phyloP scores from a whole-genome alignment of 305 asterid genomes.

The Nicotiana rustica region DNA sequence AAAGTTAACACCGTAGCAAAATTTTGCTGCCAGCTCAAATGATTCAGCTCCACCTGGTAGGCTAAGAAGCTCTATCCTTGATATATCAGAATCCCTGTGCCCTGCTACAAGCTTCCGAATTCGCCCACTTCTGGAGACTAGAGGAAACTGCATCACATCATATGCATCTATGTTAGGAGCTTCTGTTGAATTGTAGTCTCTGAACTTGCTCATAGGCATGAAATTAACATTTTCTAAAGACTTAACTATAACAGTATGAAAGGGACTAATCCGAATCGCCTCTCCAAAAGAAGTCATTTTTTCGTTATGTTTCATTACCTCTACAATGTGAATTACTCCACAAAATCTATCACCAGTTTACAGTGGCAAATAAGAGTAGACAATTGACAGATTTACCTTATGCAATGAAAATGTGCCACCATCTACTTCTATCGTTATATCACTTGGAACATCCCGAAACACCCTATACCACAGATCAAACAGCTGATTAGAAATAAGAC shows the following conservation, averaged over 20 bases:
- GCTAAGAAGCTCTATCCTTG: conserved; percentile 68
- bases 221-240: not conserved
- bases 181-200: not conserved
- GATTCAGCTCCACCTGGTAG: conserved; percentile 81
- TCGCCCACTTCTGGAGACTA: conserved; percentile 91
- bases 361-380: not conserved
- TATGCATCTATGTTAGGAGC: conserved; percentile 23
- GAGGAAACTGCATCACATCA: conserved; percentile 75
- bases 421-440: conserved; percentile 72
- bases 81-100: conserved; percentile 67
- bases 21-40: conserved; percentile 81
- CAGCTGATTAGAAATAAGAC: conserved; percentile 19
- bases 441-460: conserved; percentile 88
- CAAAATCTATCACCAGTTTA: not conserved
- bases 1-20: conserved; percentile 82
- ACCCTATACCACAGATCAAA: conserved; percentile 59
- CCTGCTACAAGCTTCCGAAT: conserved; percentile 80
- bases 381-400: conserved; percentile 55
- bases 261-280: not conserved
- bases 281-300: not conserved
- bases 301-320: not conserved
- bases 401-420: conserved; percentile 76
- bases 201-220: conserved; percentile 1
- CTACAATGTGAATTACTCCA: not conserved
- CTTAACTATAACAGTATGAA: not conserved